Percentiles rank a stretch among this genome's conserved stretches.
Evolutionary conservation across 176 grass and related monocot species (phyloP).

Genomic region (Elaeis guineensis): DNA sequence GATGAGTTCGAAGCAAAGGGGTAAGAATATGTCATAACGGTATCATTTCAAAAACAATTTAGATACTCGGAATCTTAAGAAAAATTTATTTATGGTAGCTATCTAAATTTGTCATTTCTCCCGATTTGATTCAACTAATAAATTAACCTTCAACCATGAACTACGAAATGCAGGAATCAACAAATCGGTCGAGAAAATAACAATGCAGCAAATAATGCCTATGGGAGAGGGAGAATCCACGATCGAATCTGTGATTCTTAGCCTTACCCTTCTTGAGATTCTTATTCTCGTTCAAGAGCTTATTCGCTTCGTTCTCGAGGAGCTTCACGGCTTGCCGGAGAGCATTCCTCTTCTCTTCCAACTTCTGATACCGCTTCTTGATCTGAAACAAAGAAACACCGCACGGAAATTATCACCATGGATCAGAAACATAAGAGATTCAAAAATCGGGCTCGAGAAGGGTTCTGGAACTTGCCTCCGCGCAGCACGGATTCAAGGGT

Average conservation of each 20-base stretch:
- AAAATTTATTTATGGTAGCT: too few species aligned
- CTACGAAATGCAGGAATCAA: too few species aligned
- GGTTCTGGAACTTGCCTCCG: constrained; percentile 28
- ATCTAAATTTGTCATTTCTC: too few species aligned
- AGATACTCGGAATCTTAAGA: too few species aligned
- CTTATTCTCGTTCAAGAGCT: constrained; percentile 32
- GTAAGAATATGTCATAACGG: too few species aligned
- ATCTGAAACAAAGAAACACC: constrained; percentile 31
- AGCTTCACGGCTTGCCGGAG: constrained; percentile 54
- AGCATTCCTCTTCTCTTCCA: constrained; percentile 35
- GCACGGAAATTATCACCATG: background rate
- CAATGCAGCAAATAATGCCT: too few species aligned
- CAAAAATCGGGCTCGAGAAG: background rate
- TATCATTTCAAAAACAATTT: too few species aligned
- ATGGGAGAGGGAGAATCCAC: background rate
- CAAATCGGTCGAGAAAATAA: too few species aligned
- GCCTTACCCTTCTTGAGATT: constrained; percentile 42
- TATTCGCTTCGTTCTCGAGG: constrained; percentile 31
- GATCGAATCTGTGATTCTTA: too few species aligned
- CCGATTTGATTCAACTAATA: too few species aligned
- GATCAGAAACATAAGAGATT: constrained; percentile 2
- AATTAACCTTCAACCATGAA: too few species aligned
- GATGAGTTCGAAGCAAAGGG: too few species aligned
- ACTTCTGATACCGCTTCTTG: constrained; percentile 51
- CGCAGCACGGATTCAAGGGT: constrained; percentile 53